Percentiles rank a stretch among this genome's conserved stretches.
phyloP scores from a whole-genome alignment of 2,329 filamentous ascomycete species.

The Aspergillus nomiae region DNA sequence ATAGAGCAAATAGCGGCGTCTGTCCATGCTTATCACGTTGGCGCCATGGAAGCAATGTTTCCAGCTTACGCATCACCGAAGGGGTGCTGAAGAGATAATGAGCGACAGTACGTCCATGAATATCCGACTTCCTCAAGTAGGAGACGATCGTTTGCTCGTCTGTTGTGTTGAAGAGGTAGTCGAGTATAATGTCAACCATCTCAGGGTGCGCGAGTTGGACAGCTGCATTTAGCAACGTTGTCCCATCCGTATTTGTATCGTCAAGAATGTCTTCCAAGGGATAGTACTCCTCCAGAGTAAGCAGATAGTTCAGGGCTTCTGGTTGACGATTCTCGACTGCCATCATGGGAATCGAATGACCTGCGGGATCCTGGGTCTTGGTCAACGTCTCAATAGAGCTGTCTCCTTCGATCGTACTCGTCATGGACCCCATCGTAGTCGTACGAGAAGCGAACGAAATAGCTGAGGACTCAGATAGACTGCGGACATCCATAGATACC shows the following conservation, averaged over 20 bases:
- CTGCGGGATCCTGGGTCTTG: slow-evolving; percentile 61
- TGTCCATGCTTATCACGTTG: slow-evolving; percentile 95
- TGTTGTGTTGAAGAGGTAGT: slow-evolving; percentile 64
- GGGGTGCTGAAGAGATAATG: slow-evolving; percentile 96
- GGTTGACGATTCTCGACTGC: slow-evolving; percentile 72
- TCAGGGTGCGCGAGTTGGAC: slow-evolving; percentile 79
- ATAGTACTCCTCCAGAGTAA: slow-evolving; percentile 77
- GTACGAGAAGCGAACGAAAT: slow-evolving; percentile 80
- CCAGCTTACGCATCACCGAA: slow-evolving; percentile 73
- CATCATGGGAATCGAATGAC: slow-evolving; percentile 89
- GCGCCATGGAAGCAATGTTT: slow-evolving; percentile 79
- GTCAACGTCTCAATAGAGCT: slow-evolving; percentile 71
- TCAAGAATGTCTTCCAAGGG: slow-evolving; percentile 70
- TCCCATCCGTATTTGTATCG: slow-evolving; percentile 87
- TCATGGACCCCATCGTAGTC: slow-evolving; percentile 73
- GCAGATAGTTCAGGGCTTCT: slow-evolving; percentile 74
- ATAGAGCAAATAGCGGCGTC: slow-evolving; percentile 94
- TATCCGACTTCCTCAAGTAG: slow-evolving; percentile 78
- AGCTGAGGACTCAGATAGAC: slow-evolving; percentile 82
- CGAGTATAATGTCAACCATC: slow-evolving; percentile 73
- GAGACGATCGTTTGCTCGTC: slow-evolving; percentile 59
- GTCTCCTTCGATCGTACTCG: slow-evolving; percentile 78
- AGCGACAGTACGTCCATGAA: slow-evolving; percentile 83
- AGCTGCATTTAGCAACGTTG: slow-evolving; percentile 84
- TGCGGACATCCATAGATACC: slow-evolving; percentile 87